A percentile compares a stretch with the other conserved stretches of the same genome.
These are phyloP conservation scores for Umbelopsis vinacea DNA, from an alignment of 192 early-diverging fungal species.

Conservation along the genomic window DNA sequence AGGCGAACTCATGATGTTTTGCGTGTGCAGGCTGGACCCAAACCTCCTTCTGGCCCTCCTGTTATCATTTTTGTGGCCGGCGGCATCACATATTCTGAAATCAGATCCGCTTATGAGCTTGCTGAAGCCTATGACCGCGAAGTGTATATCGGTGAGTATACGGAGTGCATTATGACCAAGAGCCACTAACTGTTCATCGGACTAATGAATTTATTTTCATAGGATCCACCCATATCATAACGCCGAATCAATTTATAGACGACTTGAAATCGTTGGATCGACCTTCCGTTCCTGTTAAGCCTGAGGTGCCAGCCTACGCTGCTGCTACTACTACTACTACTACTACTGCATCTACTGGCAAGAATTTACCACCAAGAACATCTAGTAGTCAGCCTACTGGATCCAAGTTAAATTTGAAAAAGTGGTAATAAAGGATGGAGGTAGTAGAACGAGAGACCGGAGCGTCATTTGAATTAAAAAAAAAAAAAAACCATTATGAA, in stretches of 20 bases:
- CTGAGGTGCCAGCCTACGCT: slow-evolving; percentile 47
- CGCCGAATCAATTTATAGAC: slow-evolving; percentile 71
- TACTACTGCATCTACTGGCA: slow-evolving; percentile 9
- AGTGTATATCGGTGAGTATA: slow-evolving; percentile 62
- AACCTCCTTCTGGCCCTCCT: slow-evolving; percentile 53
- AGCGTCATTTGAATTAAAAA: neutral
- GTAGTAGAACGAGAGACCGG: neutral
- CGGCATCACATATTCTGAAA: slow-evolving; percentile 78
- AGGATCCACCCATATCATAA: slow-evolving; percentile 79
- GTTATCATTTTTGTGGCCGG: slow-evolving; percentile 88
- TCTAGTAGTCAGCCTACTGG: slow-evolving; percentile 12
- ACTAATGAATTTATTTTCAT: slow-evolving; percentile 2
- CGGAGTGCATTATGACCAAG: neutral
- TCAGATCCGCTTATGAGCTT: slow-evolving; percentile 71
- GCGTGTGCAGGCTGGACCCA: slow-evolving; percentile 30
- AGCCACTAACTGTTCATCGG: neutral
- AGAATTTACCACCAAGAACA: neutral
- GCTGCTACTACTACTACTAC: slow-evolving; percentile 19
- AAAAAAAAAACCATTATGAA: no score
- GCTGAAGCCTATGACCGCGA: slow-evolving; percentile 63
- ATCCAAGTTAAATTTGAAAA: slow-evolving; percentile 2
- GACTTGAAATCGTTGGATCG: slow-evolving; percentile 66
- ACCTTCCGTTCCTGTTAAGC: slow-evolving; percentile 34
- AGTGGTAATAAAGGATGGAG: neutral
- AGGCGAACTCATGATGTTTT: neutral